These are phyloP conservation scores for Bifiguratus adelaidae DNA, from an alignment of 192 early-diverging fungal species.

Conservation along the genomic window DNA sequence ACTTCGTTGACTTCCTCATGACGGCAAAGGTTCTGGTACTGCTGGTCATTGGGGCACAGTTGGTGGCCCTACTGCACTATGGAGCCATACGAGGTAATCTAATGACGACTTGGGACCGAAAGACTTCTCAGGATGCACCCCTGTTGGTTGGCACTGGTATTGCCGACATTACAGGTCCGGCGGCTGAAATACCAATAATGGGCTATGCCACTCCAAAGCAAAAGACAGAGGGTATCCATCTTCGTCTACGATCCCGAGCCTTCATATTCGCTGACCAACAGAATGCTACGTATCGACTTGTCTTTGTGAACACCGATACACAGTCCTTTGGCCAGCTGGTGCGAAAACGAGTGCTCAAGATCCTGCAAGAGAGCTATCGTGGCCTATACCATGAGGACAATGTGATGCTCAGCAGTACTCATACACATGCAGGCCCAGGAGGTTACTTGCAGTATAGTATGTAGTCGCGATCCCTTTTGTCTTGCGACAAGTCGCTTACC, in stretches of 20 bases:
- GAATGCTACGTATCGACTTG: conserved; percentile 1
- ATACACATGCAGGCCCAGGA: conserved; percentile 18
- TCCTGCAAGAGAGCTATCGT: neutral
- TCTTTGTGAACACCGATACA: conserved; percentile 17
- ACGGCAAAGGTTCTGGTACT: too few relatives aligned
- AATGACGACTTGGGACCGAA: too few relatives aligned
- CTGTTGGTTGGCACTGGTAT: conserved; percentile 18
- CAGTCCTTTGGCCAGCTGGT: conserved; percentile 16
- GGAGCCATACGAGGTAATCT: too few relatives aligned
- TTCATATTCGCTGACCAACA: conserved; percentile 11
- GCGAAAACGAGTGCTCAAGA: conserved; percentile 7
- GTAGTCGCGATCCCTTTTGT: neutral
- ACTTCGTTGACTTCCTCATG: too few relatives aligned
- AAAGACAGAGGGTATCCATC: conserved; percentile 10
- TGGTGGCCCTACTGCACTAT: too few relatives aligned
- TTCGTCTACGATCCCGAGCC: conserved; percentile 11
- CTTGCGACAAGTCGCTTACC: neutral
- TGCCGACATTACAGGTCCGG: conserved; percentile 15
- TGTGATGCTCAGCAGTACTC: conserved; percentile 14
- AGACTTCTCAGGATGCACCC: too few relatives aligned
- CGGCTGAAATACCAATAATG: conserved; percentile 16
- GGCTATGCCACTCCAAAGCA: conserved; percentile 16
- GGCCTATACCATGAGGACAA: conserved; percentile 9
- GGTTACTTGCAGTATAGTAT: conserved; percentile 22
- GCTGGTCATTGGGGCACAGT: too few relatives aligned